Evolutionary conservation across 2,329 filamentous ascomycete genomes (phyloP).

Genomic region (Hymenoscyphus occultus): DNA sequence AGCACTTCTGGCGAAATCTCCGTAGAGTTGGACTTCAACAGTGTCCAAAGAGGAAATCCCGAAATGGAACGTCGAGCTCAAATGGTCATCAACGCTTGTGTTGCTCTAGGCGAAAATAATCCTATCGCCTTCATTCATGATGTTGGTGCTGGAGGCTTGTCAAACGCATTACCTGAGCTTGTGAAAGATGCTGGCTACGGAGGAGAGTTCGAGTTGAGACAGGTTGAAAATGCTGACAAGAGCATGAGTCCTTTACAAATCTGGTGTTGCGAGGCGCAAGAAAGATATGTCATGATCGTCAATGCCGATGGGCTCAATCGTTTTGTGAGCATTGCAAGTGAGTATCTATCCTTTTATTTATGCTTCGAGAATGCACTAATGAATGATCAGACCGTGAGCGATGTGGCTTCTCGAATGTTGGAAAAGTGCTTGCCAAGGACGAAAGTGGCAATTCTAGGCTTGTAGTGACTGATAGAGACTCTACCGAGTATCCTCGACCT

Average conservation of each 20-base stretch:
- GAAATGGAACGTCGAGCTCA: conserved; percentile 94
- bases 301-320: conserved; percentile 75
- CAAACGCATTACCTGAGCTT: conserved; percentile 78
- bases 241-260: conserved; percentile 96
- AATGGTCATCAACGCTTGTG: conserved; percentile 96
- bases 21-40: conserved; percentile 92
- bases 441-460: conserved; percentile 66
- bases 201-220: conserved; percentile 88
- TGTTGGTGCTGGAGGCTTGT: conserved; percentile 88
- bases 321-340: conserved; percentile 64
- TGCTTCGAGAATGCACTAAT: conserved; percentile 8
- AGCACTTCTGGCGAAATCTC: conserved; percentile 84
- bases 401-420: conserved; percentile 90
- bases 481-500: conserved; percentile 67
- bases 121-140: conserved; percentile 98
- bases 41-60: conserved; percentile 93
- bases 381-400: conserved; percentile 65
- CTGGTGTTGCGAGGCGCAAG: conserved; percentile 97
- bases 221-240: conserved; percentile 84
- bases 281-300: conserved; percentile 90
- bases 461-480: conserved; percentile 78
- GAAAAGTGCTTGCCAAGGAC: conserved; percentile 64
- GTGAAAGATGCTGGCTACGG: conserved; percentile 90
- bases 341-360: conserved; percentile 31
- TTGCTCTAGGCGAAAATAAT: conserved; percentile 76